Evolutionary conservation across 305 asterid species (phyloP), one percentile per base, ranked within the genome.

Genomic region (Fraxinus paxiana): DNA sequence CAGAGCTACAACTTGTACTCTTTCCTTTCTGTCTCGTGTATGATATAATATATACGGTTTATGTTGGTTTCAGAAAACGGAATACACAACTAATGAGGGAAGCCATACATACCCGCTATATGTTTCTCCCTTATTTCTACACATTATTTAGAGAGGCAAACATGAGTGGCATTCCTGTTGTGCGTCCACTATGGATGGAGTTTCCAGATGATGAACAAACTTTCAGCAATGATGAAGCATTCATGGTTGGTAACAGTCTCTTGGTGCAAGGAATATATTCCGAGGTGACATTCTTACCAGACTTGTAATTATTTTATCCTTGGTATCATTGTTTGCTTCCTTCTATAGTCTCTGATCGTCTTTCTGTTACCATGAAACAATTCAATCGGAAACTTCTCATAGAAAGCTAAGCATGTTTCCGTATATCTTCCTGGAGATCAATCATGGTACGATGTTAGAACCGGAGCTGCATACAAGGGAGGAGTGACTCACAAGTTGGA

Each of bases 131-230:
- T 7, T 96, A 96, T 72, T 96, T 89, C 82, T 96, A 96, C 91
- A 96, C 98, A 17, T 80, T 96, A 79, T 96, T 96, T 89, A 89
- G 98, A 87, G 98, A 96, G 90, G 96, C 99, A 82, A 96, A 96
- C 86, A 82, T 83, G 75, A 93, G 82, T 69, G 98, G 99, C 65
- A 73, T 88, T 84, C 99, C 99, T 41, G 97, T 96, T 71, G 87
- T 87, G 6, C 99, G 99, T 22, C 97, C 99, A 43, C 98, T 96
- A 71, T 96, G 97, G 98, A 96, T 96, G 98, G 99, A 96, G 79
- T 96, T 93, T 86, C 99, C 99, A 75, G 63, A 85, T 73, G 99
- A 96, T 77, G 97, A 91, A 87, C 91, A 91, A 59, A 88, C 98
- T 54, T 96, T 88, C 84, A 87, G 88, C 89, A 93, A 88, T 51